Percentiles rank a stretch among this genome's conserved stretches.
Evolutionary conservation across 1,284 basidiomycete species (phyloP).

Genomic region (Tilletiaria anomala): DNA sequence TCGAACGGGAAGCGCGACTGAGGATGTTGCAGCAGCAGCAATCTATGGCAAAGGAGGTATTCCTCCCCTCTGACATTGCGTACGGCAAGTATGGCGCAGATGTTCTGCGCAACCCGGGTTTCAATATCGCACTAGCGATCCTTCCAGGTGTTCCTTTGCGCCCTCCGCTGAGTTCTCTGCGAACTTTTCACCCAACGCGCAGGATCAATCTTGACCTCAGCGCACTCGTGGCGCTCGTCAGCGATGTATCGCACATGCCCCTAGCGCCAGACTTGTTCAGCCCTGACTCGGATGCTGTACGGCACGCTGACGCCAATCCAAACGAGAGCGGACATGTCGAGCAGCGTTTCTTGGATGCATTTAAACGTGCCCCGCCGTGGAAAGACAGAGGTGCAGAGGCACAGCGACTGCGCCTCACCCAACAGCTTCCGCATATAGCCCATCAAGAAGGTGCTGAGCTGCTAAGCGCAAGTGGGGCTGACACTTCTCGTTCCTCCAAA

Average conservation of each 20-base stretch:
- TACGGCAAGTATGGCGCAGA: background rate
- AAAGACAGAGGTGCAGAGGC: too few species aligned
- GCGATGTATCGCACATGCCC: background rate
- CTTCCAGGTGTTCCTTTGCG: background rate
- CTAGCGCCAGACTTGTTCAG: background rate
- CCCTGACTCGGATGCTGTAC: too few species aligned
- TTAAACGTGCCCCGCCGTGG: too few species aligned
- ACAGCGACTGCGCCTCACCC: too few species aligned
- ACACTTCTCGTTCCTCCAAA: too few species aligned
- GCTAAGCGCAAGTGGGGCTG: too few species aligned
- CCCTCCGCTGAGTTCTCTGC: background rate
- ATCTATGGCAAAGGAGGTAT: background rate
- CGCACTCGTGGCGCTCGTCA: background rate
- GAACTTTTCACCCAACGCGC: background rate
- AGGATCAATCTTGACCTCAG: background rate
- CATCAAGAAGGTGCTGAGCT: too few species aligned
- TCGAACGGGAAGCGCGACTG: background rate
- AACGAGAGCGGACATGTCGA: too few species aligned
- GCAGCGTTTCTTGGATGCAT: too few species aligned
- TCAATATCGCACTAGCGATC: background rate
- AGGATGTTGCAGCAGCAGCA: background rate
- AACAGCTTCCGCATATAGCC: too few species aligned
- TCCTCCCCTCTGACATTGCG: background rate
- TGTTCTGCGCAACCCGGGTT: background rate
- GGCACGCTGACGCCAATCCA: too few species aligned